These are phyloP conservation scores for Nyctanthes arbortristis DNA, from an alignment of 257 asterid genomes.

Conservation along the genomic window DNA sequence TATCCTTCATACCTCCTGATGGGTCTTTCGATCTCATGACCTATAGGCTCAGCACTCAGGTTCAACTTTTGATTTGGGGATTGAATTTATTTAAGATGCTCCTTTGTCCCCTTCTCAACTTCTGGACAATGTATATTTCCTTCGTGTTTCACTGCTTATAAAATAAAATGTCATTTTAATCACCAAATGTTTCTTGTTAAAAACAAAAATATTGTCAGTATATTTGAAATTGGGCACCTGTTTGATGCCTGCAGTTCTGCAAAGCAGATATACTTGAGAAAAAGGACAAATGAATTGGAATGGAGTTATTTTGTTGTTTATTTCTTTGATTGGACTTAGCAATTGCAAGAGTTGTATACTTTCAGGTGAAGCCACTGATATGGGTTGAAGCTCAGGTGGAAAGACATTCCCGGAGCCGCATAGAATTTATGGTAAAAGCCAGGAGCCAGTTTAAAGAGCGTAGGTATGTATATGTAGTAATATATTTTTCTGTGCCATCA, in stretches of 20 bases:
- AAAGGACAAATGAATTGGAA: slow-evolving; percentile 1
- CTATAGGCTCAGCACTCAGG: slow-evolving; percentile 99
- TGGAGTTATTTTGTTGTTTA: not conserved
- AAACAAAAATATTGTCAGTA: not conserved
- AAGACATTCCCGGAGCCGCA: slow-evolving; percentile 92
- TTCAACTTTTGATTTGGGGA: slow-evolving; percentile 25
- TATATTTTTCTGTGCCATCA: slow-evolving; percentile 1
- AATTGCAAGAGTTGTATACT: slow-evolving; percentile 20
- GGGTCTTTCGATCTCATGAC: slow-evolving; percentile 99
- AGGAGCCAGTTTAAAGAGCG: slow-evolving; percentile 99
- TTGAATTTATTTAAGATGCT: slow-evolving; percentile 4
- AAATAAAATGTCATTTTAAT: not conserved
- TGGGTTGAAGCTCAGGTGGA: slow-evolving; percentile 99
- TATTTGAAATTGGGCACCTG: slow-evolving; percentile 2
- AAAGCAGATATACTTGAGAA: not conserved
- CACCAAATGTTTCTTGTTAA: not conserved
- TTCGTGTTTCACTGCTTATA: not conserved
- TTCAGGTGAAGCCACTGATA: slow-evolving; percentile 94
- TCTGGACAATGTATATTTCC: not conserved
- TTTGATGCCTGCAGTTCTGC: not conserved
- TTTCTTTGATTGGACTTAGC: not conserved
- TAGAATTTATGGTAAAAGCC: slow-evolving; percentile 84
- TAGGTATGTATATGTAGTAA: slow-evolving; percentile 49
- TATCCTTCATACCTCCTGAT: slow-evolving; percentile 98
- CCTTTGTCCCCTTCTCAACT: slow-evolving; percentile 1